These are phyloP conservation scores for Trifolium fragiferum DNA, from an alignment of 306 rosid genomes.

Conservation along the genomic window DNA sequence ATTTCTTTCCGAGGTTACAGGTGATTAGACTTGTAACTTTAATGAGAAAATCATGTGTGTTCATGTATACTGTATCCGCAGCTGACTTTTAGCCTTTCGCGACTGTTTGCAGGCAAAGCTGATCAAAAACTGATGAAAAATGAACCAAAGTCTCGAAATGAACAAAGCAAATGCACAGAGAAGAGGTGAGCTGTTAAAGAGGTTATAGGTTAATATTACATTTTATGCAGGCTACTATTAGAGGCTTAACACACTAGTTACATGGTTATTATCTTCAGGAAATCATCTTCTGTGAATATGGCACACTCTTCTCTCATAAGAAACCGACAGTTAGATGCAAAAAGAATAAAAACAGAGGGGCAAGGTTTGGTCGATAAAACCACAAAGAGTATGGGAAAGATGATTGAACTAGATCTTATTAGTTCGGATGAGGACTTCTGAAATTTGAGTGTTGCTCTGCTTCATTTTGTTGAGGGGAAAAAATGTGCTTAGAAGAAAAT, in stretches of 20 bases:
- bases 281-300: slow-evolving; percentile 49
- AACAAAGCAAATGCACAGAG: slow-evolving; percentile 44
- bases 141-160: slow-evolving; percentile 47
- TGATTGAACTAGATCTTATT: slow-evolving; percentile 73
- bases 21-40: slow-evolving; percentile 46
- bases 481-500: slow-evolving; percentile 21
- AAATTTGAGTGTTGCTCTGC: slow-evolving; percentile 28
- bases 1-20: slow-evolving; percentile 82
- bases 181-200: slow-evolving; percentile 60
- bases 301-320: slow-evolving; percentile 45
- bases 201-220: slow-evolving; percentile 22
- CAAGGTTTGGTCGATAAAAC: slow-evolving; percentile 50
- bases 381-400: slow-evolving; percentile 53
- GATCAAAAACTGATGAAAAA: slow-evolving; percentile 43
- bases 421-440: slow-evolving; percentile 83
- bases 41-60: slow-evolving; percentile 14
- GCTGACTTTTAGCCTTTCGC: slow-evolving; percentile 21
- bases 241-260: slow-evolving; percentile 25
- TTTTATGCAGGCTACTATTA: slow-evolving; percentile 22
- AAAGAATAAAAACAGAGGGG: slow-evolving; percentile 59
- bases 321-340: slow-evolving; percentile 52
- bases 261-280: slow-evolving; percentile 57
- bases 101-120: slow-evolving; percentile 55
- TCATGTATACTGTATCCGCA: slow-evolving; percentile 39
- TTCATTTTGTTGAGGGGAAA: slow-evolving; percentile 9